Conservation (phyloP, 345 rosid species). For the Laguncularia racemosa region DNA sequence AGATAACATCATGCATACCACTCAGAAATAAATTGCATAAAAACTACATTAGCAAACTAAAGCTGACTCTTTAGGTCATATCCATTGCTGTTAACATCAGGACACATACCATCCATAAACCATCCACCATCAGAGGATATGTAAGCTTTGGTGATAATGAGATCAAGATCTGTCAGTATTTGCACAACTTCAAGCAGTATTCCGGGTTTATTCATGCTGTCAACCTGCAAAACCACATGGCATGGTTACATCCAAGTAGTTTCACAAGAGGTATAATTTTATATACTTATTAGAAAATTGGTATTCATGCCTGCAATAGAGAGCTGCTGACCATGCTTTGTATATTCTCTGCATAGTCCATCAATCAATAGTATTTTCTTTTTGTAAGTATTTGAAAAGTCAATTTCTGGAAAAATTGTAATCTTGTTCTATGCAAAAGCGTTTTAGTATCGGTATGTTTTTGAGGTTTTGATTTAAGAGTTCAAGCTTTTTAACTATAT, state of each 20-base stretch:
- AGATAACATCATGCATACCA: too few species aligned
- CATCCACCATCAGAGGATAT: conserved; percentile 97
- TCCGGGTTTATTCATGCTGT: conserved; percentile 93
- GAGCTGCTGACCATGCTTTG: too few species aligned
- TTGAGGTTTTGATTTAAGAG: too few species aligned
- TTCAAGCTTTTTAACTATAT: too few species aligned
- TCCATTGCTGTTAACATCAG: neutral
- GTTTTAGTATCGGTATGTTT: too few species aligned
- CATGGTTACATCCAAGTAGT: neutral
- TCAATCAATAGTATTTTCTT: too few species aligned
- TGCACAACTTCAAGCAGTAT: conserved; percentile 92
- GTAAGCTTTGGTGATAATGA: conserved; percentile 86
- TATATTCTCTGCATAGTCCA: too few species aligned
- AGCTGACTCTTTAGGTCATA: neutral
- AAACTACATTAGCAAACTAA: neutral
- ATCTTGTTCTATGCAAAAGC: too few species aligned
- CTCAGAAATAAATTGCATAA: neutral
- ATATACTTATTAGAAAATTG: neutral
- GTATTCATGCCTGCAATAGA: neutral
- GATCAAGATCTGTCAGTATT: conserved; percentile 77
- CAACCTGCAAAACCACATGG: conserved; percentile 38
- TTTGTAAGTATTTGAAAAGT: too few species aligned
- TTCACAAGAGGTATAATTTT: neutral
- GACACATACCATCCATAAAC: conserved; percentile 85
- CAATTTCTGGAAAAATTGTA: too few species aligned